Conservation (phyloP, 768 basidiomycete species). For the Suillus luteus region DNA sequence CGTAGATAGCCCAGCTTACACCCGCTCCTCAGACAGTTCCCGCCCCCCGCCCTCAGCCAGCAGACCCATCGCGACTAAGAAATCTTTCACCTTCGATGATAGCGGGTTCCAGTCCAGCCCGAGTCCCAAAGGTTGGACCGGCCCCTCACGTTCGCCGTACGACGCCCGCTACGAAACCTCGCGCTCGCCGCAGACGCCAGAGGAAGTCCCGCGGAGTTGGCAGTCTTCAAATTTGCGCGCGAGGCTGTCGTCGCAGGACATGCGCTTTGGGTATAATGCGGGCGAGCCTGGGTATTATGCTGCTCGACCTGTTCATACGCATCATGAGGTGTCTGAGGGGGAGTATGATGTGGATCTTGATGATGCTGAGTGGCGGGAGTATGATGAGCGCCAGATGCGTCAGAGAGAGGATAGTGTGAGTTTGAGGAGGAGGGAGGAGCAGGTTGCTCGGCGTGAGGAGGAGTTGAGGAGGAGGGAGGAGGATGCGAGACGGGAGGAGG, state of each 20-base stretch:
- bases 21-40: slow-evolving; percentile 16
- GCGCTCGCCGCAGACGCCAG: slow-evolving; percentile 34
- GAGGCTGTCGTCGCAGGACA: slow-evolving; percentile 34
- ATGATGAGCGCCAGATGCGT: slow-evolving; percentile 34
- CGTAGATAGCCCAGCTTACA: slow-evolving; percentile 13
- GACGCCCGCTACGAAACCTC: slow-evolving; percentile 32
- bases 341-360: slow-evolving; percentile 36
- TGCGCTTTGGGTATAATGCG: slow-evolving; percentile 26
- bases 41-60: slow-evolving; percentile 32
- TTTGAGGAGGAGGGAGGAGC: slow-evolving; percentile 32
- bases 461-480: slow-evolving; percentile 38
- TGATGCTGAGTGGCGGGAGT: slow-evolving; percentile 31
- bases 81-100: slow-evolving; percentile 27
- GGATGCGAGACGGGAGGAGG: slow-evolving; percentile 34
- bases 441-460: slow-evolving; percentile 36
- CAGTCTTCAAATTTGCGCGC: slow-evolving; percentile 29
- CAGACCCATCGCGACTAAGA: slow-evolving; percentile 33
- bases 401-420: slow-evolving; percentile 34
- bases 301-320: slow-evolving; percentile 26
- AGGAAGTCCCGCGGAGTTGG: slow-evolving; percentile 33
- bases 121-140: slow-evolving; percentile 24
- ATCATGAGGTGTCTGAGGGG: slow-evolving; percentile 34
- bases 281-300: slow-evolving; percentile 21
- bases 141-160: slow-evolving; percentile 26
- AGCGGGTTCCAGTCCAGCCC: slow-evolving; percentile 28